These are phyloP conservation scores for Melampsora abietis-canadensis DNA, from an alignment of 1,284 basidiomycete species.

Conservation along the genomic window DNA sequence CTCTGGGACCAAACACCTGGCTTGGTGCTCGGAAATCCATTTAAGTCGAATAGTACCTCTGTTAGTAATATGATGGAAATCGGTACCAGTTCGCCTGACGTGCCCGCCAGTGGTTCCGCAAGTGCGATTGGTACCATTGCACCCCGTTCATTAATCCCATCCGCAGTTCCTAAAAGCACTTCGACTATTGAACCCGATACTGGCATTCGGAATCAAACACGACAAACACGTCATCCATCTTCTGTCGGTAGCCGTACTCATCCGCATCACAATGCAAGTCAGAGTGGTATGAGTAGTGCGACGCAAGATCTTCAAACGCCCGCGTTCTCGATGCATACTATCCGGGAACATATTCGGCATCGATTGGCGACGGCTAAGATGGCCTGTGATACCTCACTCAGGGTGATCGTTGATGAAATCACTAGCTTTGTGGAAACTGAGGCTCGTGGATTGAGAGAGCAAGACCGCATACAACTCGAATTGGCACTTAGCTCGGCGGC, in stretches of 20 bases:
- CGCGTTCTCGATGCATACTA: conserved; percentile 60
- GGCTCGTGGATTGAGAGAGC: conserved; percentile 63
- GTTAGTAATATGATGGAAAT: background rate
- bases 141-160: conserved; percentile 1
- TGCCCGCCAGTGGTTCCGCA: background rate
- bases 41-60: background rate
- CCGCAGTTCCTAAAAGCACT: background rate
- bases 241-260: background rate
- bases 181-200: too few species aligned
- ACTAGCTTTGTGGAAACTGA: conserved; percentile 89
- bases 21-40: conserved; percentile 39
- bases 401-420: conserved; percentile 85
- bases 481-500: conserved; percentile 57
- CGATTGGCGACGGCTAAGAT: conserved; percentile 89
- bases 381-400: conserved; percentile 90
- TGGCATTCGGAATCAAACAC: background rate
- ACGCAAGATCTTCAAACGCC: conserved; percentile 41
- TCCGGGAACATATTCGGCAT: conserved; percentile 85
- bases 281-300: background rate
- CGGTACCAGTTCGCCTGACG: background rate
- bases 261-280: background rate
- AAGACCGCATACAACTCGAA: conserved; percentile 64
- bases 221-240: background rate
- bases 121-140: background rate
- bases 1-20: conserved; percentile 41